phyloP scores from a whole-genome alignment of 768 basidiomycete genomes.

The Holtermanniella nyarrowii region DNA sequence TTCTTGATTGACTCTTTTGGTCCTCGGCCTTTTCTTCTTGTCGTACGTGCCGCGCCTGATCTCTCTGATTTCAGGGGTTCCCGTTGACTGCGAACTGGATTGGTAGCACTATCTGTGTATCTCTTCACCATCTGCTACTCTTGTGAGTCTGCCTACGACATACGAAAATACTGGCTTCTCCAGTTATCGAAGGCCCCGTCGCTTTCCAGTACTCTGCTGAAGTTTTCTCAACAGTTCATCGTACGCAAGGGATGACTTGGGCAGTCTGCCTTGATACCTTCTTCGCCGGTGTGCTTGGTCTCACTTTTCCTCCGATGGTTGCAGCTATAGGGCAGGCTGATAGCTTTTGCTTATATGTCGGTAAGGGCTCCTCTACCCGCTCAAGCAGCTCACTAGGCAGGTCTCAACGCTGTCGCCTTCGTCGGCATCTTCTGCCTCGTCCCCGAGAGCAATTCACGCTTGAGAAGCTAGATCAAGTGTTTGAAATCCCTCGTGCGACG shows the following conservation, averaged over 20 bases:
- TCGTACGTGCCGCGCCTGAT: neutral
- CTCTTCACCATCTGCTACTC: slow-evolving; percentile 35
- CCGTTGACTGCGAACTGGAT: slow-evolving; percentile 47
- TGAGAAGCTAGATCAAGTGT: slow-evolving; percentile 21
- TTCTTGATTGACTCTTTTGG: slow-evolving; percentile 45
- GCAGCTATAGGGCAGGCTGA: slow-evolving; percentile 59
- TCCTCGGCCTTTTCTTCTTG: slow-evolving; percentile 30
- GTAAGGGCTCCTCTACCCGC: neutral
- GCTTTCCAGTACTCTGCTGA: slow-evolving; percentile 77
- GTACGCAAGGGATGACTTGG: slow-evolving; percentile 69
- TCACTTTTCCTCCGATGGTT: slow-evolving; percentile 55
- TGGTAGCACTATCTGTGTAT: slow-evolving; percentile 24
- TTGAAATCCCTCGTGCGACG: slow-evolving; percentile 10
- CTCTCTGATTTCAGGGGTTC: slow-evolving; percentile 43
- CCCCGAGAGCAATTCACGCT: slow-evolving; percentile 10
- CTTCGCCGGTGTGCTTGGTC: slow-evolving; percentile 24
- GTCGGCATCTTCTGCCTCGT: slow-evolving; percentile 17
- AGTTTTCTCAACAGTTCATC: slow-evolving; percentile 74
- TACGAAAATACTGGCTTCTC: too few species aligned
- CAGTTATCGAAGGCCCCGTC: slow-evolving; percentile 69
- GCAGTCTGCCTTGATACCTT: slow-evolving; percentile 48
- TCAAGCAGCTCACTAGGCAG: slow-evolving; percentile 33
- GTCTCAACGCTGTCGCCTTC: slow-evolving; percentile 30
- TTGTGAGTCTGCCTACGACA: too few species aligned
- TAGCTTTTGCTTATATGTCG: slow-evolving; percentile 55